phyloP scores from a whole-genome alignment of 2,329 filamentous ascomycete species.

The Fusarium ramigenum region DNA sequence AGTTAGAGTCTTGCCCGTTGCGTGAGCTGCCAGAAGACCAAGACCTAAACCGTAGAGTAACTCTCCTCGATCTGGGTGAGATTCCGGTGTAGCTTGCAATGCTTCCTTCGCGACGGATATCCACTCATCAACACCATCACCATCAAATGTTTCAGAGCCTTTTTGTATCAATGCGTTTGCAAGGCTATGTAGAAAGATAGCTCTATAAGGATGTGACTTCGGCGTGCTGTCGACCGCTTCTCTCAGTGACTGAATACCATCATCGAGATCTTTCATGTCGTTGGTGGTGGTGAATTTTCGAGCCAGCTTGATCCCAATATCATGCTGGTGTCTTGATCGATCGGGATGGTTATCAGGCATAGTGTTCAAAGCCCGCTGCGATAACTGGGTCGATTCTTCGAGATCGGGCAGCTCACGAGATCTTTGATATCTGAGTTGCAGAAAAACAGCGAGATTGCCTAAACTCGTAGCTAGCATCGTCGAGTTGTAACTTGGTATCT shows the following conservation, averaged over 20 bases:
- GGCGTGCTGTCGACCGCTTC: neutral
- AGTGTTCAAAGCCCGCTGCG: neutral
- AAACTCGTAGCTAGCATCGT: neutral
- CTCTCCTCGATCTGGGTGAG: neutral
- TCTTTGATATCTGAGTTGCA: neutral
- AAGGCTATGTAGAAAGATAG: neutral
- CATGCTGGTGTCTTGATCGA: neutral
- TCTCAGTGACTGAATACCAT: neutral
- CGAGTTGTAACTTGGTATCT: neutral
- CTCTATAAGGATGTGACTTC: neutral
- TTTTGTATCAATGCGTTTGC: neutral
- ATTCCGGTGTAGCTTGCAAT: neutral
- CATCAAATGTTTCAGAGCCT: neutral
- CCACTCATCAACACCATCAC: neutral
- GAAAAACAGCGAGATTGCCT: neutral
- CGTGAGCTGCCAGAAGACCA: neutral
- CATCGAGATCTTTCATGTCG: neutral
- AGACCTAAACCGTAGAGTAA: neutral
- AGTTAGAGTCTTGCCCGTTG: neutral
- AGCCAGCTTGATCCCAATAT: neutral
- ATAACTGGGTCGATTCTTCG: neutral
- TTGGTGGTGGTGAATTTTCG: neutral
- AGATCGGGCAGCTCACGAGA: neutral
- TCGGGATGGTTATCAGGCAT: neutral
- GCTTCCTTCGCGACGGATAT: neutral